Evolutionary conservation across 257 asterid species (phyloP).

Genomic region (Paraleonurus japonicus): DNA sequence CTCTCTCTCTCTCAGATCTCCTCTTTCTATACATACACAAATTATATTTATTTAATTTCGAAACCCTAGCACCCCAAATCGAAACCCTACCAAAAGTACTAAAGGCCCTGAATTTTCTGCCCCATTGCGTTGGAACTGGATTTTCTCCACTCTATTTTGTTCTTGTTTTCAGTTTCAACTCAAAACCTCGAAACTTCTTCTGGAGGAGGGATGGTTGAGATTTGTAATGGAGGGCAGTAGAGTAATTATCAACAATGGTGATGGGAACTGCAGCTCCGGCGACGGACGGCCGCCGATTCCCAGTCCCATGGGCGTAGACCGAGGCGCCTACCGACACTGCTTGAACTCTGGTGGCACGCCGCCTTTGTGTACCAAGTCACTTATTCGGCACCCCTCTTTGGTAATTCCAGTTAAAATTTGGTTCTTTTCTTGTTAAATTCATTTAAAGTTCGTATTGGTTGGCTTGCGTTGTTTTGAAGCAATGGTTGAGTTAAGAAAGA

Average conservation of each 20-base stretch:
- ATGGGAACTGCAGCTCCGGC: conserved; percentile 48
- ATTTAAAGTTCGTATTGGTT: neutral
- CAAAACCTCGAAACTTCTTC: conserved; percentile 14
- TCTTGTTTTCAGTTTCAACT: neutral
- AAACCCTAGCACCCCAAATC: conserved; percentile 55
- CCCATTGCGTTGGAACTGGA: conserved; percentile 18
- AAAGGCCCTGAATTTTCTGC: neutral
- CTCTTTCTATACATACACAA: neutral
- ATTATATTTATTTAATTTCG: conserved; percentile 23
- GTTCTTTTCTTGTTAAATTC: neutral
- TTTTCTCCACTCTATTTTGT: neutral
- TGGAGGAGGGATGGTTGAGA: conserved; percentile 60
- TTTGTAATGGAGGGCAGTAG: conserved; percentile 83
- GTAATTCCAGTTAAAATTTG: conserved; percentile 30
- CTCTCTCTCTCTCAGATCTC: conserved; percentile 30
- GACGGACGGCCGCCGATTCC: conserved; percentile 76
- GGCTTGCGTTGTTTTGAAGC: conserved; percentile 11
- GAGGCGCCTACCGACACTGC: conserved; percentile 43
- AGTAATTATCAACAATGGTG: conserved; percentile 40
- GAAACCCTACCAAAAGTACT: conserved; percentile 18
- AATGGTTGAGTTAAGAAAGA: neutral
- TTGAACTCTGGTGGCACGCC: conserved; percentile 39
- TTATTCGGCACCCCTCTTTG: conserved; percentile 71
- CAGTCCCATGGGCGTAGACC: conserved; percentile 44
- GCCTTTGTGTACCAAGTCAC: conserved; percentile 43